Conservation (phyloP, 2,329 filamentous ascomycete species). For the Chalara sp. region DNA sequence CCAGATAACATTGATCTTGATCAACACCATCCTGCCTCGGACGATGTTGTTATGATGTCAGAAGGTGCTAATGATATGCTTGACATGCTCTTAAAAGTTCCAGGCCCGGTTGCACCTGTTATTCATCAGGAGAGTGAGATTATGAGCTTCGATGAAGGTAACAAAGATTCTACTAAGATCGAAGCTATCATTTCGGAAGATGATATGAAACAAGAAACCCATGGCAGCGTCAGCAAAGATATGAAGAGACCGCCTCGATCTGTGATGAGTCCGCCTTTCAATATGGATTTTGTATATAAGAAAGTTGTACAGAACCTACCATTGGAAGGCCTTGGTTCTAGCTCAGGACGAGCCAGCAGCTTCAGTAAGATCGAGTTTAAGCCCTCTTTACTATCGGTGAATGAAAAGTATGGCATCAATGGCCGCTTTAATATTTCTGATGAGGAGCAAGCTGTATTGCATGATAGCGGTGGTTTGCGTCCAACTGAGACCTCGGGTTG, state of each 20-base stretch:
- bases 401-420: slow-evolving; percentile 24
- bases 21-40: slow-evolving; percentile 10
- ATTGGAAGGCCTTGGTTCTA: background rate
- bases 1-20: slow-evolving; percentile 29
- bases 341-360: slow-evolving; percentile 16
- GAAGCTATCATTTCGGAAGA: background rate
- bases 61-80: slow-evolving; percentile 1
- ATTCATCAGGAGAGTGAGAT: too few relatives aligned
- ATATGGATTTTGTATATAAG: slow-evolving; percentile 23
- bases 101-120: too few relatives aligned
- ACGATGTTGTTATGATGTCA: background rate
- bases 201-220: too few relatives aligned
- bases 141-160: too few relatives aligned
- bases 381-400: slow-evolving; percentile 19
- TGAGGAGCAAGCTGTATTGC: slow-evolving; percentile 4
- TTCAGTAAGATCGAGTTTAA: slow-evolving; percentile 26
- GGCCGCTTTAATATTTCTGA: slow-evolving; percentile 22
- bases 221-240: too few relatives aligned
- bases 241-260: too few relatives aligned
- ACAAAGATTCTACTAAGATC: background rate
- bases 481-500: slow-evolving; percentile 21
- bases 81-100: background rate
- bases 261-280: slow-evolving; percentile 16
- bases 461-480: slow-evolving; percentile 13
- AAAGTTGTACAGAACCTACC: slow-evolving; percentile 12